Base-by-base conservation (phyloP, 345 rosid genomes). In the Xanthoceras sorbifolium region DNA sequence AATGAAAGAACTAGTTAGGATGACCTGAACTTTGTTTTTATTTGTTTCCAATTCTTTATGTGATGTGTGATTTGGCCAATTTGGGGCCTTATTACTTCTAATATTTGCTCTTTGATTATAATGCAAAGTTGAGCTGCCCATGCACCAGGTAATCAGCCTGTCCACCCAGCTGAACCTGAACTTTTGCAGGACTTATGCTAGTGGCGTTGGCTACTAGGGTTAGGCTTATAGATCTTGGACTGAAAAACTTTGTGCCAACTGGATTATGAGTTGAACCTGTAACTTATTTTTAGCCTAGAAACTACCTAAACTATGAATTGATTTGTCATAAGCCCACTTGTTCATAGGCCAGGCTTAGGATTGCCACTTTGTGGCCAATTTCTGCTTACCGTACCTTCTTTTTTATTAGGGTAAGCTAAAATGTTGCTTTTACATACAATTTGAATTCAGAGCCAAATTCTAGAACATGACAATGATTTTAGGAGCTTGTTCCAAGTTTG, bases 391-490 rank as follows among this genome's bases (percentile, higher is more conserved):
- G 5, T 70, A 31, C 2, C 63, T 54, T 20, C 18, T 8, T 70
- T 15, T 4, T 59, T 60, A 11, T 59, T 0, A 23, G 1, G 36
- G 17, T 42, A 74, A 48, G 65, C 48, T 29, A 48, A 36, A 72
- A 8, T 26, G 72, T 31, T 46, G 2, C 72, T 48, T 46, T 3
- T 71, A n/a, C 15, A 28, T 10, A 62, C 57, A 25, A 17, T 44
- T 73, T 42, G 3, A 72, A 73, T 61, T 34, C 26, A 61, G 18
- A 62, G 26, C 55, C 38, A 72, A 61, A 61, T 73, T 26, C 25
- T 9, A 18, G 36, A 36, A 15, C n/a, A 23, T 38, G 0, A 8
- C 38, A 6, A 59, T 12, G 25, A n/a, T 57, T 3, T 25, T 62
- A 23, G 42, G 8, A 23, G 3, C 32, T 72, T 40, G 4, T 72